phyloP scores from a whole-genome alignment of 2,329 filamentous ascomycete species.

The Colletotrichum musae region DNA sequence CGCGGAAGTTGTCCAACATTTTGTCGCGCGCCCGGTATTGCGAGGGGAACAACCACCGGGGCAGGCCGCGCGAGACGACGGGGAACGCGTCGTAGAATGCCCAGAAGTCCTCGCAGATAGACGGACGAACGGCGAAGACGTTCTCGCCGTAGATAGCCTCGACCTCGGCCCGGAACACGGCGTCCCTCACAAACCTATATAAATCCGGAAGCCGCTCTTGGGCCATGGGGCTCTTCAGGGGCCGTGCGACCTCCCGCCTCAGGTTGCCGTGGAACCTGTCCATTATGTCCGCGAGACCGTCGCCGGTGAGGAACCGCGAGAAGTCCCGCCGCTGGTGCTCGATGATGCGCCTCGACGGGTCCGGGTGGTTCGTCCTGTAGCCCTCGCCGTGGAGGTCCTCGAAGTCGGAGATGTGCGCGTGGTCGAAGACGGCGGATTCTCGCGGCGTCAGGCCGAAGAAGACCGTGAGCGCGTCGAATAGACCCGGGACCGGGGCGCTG shows the following conservation, averaged over 20 bases:
- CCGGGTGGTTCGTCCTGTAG: conserved; percentile 5
- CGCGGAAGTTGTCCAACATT: conserved; percentile 14
- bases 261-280: conserved; percentile 2
- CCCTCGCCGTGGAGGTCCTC: conserved; percentile 1
- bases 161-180: conserved; percentile 27
- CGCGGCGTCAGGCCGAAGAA: conserved; percentile 27
- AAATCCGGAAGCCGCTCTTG: conserved; percentile 13
- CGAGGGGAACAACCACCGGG: conserved; percentile 28
- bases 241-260: neutral
- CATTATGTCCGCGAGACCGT: conserved; percentile 25
- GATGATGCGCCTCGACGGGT: conserved; percentile 30
- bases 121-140: conserved; percentile 18
- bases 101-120: conserved; percentile 34
- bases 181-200: conserved; percentile 16
- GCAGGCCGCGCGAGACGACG: conserved; percentile 18
- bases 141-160: conserved; percentile 27
- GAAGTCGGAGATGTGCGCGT: conserved; percentile 22
- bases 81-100: conserved; percentile 32
- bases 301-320: conserved; percentile 15
- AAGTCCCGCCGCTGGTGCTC: conserved; percentile 37
- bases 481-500: conserved; percentile 11
- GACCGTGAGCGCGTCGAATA: conserved; percentile 22
- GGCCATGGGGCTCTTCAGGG: neutral
- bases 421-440: conserved; percentile 30
- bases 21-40: conserved; percentile 25